Evolutionary conservation across 2,329 filamentous ascomycete species (phyloP).

Genomic region (Penicillium vulpinum): DNA sequence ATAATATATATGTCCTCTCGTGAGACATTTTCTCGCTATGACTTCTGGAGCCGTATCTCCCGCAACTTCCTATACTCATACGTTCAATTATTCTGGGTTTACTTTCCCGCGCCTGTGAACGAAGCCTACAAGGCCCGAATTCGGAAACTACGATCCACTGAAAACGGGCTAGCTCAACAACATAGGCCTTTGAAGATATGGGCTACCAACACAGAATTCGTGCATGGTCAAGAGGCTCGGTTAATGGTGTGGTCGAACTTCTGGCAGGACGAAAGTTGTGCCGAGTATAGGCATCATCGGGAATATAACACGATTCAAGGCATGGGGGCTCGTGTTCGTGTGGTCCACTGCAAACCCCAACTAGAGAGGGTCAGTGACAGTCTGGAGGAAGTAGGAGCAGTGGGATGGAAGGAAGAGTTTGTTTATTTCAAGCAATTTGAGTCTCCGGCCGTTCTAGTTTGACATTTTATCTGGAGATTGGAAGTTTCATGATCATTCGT

Average conservation of each 20-base stretch:
- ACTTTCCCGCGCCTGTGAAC: conserved; percentile 9
- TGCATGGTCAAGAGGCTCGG: not conserved
- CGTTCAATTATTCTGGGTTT: conserved; percentile 9
- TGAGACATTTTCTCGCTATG: too few species aligned
- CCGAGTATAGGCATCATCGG: not conserved
- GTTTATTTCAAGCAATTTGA: not conserved
- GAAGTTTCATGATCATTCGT: too few species aligned
- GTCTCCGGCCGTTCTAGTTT: too few species aligned
- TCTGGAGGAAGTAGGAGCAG: not conserved
- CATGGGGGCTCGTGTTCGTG: too few species aligned
- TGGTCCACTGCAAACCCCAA: too few species aligned
- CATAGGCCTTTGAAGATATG: not conserved
- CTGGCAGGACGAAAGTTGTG: not conserved
- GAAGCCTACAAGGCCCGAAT: conserved; percentile 1
- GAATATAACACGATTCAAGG: too few species aligned
- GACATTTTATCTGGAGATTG: too few species aligned
- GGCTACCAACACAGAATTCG: not conserved
- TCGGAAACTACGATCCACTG: too few species aligned
- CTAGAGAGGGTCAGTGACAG: not conserved
- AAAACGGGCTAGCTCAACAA: too few species aligned
- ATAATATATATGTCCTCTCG: not conserved
- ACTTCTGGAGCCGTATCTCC: too few species aligned
- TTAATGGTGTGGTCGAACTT: not conserved
- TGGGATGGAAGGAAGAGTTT: not conserved
- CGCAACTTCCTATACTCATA: too few species aligned